Evolutionary conservation across 192 early-diverging fungal species (phyloP).

Genomic region (Coemansia sp.): DNA sequence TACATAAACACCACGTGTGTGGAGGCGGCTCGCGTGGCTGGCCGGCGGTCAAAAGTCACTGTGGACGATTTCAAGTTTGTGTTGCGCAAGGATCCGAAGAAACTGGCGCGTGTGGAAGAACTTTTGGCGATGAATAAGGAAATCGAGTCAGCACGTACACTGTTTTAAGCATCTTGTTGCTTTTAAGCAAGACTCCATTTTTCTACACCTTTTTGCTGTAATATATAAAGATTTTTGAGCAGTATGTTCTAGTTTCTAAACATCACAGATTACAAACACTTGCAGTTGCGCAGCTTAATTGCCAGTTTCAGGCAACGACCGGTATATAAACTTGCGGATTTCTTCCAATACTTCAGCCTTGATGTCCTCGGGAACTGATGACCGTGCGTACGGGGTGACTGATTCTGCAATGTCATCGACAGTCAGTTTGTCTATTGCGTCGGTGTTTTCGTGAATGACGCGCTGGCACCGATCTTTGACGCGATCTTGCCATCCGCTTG

Average conservation of each 20-base stretch:
- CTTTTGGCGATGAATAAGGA: conserved; percentile 54
- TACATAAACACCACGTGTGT: conserved; percentile 47
- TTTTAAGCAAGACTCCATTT: background rate
- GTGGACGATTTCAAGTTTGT: conserved; percentile 53
- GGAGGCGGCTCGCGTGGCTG: conserved; percentile 40
- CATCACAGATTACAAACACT: too few relatives aligned
- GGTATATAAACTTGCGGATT: conserved; percentile 44
- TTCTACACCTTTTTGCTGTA: too few relatives aligned
- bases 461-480: conserved; percentile 53
- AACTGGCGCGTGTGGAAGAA: conserved; percentile 51
- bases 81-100: conserved; percentile 53
- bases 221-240: too few relatives aligned
- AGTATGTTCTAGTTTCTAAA: too few relatives aligned
- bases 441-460: conserved; percentile 32
- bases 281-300: background rate
- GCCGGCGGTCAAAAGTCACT: conserved; percentile 23
- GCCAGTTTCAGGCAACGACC: conserved; percentile 33
- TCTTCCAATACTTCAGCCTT: conserved; percentile 51
- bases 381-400: conserved; percentile 47
- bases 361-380: conserved; percentile 43
- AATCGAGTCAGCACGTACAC: conserved; percentile 36
- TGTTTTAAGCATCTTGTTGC: conserved; percentile 11
- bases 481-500: conserved; percentile 53
- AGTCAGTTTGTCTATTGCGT: conserved; percentile 33
- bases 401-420: conserved; percentile 49